Evolutionary conservation across 106 monocot genomes (phyloP).

Genomic region (Acanthochlamys bracteata): DNA sequence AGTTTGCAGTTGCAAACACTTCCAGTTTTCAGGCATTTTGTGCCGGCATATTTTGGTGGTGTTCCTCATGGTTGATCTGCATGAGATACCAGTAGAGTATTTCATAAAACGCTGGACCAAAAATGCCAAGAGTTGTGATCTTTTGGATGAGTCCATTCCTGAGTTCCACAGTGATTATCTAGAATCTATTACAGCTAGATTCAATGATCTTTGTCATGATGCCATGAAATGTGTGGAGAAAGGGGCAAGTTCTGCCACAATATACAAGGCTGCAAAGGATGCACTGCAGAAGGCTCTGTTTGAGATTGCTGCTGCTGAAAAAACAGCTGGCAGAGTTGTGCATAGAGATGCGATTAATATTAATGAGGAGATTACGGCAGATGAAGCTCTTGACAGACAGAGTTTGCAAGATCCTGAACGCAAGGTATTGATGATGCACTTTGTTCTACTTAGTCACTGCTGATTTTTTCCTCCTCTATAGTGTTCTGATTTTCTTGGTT

Average conservation of each 20-base stretch:
- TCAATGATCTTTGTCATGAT: slow-evolving; percentile 68
- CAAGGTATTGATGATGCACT: slow-evolving; percentile 29
- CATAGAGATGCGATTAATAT: slow-evolving; percentile 88
- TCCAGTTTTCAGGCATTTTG: slow-evolving; percentile 83
- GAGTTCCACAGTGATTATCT: slow-evolving; percentile 18
- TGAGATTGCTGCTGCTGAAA: slow-evolving; percentile 62
- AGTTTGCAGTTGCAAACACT: slow-evolving; percentile 73
- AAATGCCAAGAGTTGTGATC: slow-evolving; percentile 51
- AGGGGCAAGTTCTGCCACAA: slow-evolving; percentile 42
- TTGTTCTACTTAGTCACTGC: background rate
- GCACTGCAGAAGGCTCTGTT: slow-evolving; percentile 55
- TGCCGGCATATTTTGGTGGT: slow-evolving; percentile 85
- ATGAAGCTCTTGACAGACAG: slow-evolving; percentile 51
- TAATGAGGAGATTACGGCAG: slow-evolving; percentile 82
- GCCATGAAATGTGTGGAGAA: slow-evolving; percentile 76
- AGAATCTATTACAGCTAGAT: slow-evolving; percentile 48
- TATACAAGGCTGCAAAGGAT: slow-evolving; percentile 71
- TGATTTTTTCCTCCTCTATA: background rate
- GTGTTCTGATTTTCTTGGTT: background rate
- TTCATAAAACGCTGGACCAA: slow-evolving; percentile 80
- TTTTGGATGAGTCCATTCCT: slow-evolving; percentile 21
- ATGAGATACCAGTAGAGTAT: slow-evolving; percentile 59
- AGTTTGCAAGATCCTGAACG: slow-evolving; percentile 59
- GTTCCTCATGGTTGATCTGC: slow-evolving; percentile 70
- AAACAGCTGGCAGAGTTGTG: slow-evolving; percentile 25